These are phyloP conservation scores for Yamadazyma atlantica DNA, from an alignment of 1,139 yeast genomes.

Conservation along the genomic window DNA sequence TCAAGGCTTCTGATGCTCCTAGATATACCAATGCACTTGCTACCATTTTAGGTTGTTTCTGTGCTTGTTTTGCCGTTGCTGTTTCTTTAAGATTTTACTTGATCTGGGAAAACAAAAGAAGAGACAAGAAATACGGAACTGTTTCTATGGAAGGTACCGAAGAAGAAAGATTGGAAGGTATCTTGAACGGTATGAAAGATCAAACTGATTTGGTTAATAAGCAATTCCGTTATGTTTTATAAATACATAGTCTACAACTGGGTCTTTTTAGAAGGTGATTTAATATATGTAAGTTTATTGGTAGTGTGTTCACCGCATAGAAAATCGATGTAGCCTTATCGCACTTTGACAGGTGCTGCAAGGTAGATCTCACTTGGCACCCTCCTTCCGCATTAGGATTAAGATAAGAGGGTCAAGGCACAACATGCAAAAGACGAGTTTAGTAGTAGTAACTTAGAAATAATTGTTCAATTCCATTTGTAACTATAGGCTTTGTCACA, in stretches of 20 bases:
- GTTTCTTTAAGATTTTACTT: conserved; percentile 25
- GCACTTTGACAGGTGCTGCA: neutral
- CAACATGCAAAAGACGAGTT: no score
- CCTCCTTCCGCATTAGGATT: neutral
- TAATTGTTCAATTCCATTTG: no score
- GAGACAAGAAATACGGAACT: conserved; percentile 22
- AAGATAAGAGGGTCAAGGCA: no score
- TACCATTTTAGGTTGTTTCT: conserved; percentile 14
- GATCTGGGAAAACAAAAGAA: conserved; percentile 23
- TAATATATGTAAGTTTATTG: neutral
- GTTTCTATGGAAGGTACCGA: conserved; percentile 13
- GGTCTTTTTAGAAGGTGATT: no score
- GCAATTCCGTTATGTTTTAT: conserved; percentile 26
- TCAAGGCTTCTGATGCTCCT: conserved; percentile 25
- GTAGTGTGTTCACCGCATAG: neutral
- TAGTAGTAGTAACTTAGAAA: no score
- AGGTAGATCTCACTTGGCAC: no score
- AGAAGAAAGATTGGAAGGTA: conserved; percentile 26
- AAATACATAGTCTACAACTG: no score
- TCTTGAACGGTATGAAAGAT: conserved; percentile 33
- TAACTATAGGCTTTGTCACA: no score
- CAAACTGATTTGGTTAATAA: conserved; percentile 31
- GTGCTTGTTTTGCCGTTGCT: conserved; percentile 21
- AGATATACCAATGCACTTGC: conserved; percentile 34
- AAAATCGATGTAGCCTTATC: neutral